Evolutionary conservation across 2,329 filamentous ascomycete species (phyloP), one percentile per base, ranked within the genome.

Genomic region (Fusarium buxicola): DNA sequence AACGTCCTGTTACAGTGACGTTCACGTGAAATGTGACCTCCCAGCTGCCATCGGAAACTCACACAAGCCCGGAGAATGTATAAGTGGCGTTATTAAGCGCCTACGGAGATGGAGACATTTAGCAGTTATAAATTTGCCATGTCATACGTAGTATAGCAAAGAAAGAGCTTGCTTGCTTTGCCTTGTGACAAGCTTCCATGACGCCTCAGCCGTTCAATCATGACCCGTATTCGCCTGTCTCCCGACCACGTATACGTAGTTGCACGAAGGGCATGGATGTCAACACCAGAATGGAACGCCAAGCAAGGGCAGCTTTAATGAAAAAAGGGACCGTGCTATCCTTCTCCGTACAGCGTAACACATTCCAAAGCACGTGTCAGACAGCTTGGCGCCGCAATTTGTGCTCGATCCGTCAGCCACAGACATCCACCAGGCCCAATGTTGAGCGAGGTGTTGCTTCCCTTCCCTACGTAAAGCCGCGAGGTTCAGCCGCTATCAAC

Each of bases 321-420:
- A 51, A 30, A 55, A 57, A 65, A 41, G 18, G 25, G 61, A 56
- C 52, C 61, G 39, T 65, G 61, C 62, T 53, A 54, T 60, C 36
- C 28, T 21, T n/a, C n/a, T n/a, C n/a, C n/a, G n/a, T n/a, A 15
- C 30, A 24, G 36, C 35, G 49, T 25, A 25, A 52, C 52, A 39
- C 61, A 65, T 65, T 65, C 61, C 61, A 58, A 58, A 32, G 46
- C 57, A 65, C 61, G 61, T 65, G 61, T 63, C 55, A 63, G 31
- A 48, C 50, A 40, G 30, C 38, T 52, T 38, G n/a, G n/a, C 50
- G 60, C 39, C 31, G 56, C 41, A 64, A 65, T 58, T 65, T 57
- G 38, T 65, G 49, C 38, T 41, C 54, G 44, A 36, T 44, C 32
- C 50, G 39, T 54, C 57, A 65, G 61, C 60, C 60, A 65, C 57